phyloP scores from a whole-genome alignment of 495 filamentous ascomycete species.

The Cryomyces antarcticus region DNA sequence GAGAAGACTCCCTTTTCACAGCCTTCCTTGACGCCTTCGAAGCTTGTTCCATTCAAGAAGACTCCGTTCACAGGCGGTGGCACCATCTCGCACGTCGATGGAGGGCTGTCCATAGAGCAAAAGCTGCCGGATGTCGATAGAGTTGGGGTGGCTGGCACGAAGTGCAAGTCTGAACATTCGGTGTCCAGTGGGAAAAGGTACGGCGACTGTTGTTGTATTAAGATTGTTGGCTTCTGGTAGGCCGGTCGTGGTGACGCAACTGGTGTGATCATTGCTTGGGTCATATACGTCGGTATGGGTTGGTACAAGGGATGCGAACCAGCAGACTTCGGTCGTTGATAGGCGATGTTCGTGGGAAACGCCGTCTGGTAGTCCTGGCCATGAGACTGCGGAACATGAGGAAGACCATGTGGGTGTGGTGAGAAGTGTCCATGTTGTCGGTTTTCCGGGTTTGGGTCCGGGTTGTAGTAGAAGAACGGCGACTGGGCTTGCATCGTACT shows the following conservation, averaged over 20 bases:
- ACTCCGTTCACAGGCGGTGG: slow-evolving; percentile 65
- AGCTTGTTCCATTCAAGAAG: slow-evolving; percentile 53
- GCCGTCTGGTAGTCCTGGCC: slow-evolving; percentile 22
- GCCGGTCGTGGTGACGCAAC: slow-evolving; percentile 61
- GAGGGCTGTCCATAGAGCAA: slow-evolving; percentile 73
- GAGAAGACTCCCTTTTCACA: slow-evolving; percentile 56
- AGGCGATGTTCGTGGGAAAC: slow-evolving; percentile 23
- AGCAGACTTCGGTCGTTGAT: slow-evolving; percentile 19
- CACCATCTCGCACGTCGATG: slow-evolving; percentile 51
- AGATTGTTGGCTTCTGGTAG: slow-evolving; percentile 53
- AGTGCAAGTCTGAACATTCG: slow-evolving; percentile 48
- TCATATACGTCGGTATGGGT: slow-evolving; percentile 38
- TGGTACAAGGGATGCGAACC: slow-evolving; percentile 45
- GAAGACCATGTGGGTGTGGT: slow-evolving; percentile 37
- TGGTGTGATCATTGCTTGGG: slow-evolving; percentile 48
- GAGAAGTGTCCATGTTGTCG: slow-evolving; percentile 69
- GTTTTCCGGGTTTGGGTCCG: slow-evolving; percentile 52
- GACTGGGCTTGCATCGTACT: slow-evolving; percentile 36
- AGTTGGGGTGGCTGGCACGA: slow-evolving; percentile 73
- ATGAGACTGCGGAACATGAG: not conserved
- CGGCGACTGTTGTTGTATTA: slow-evolving; percentile 49
- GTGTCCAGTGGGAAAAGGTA: slow-evolving; percentile 61
- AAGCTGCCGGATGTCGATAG: slow-evolving; percentile 69
- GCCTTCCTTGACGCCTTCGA: slow-evolving; percentile 64
- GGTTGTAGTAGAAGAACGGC: slow-evolving; percentile 81